Evolutionary conservation across 2,329 filamentous ascomycete species (phyloP).

Genomic region (Acrodontium crateriforme): DNA sequence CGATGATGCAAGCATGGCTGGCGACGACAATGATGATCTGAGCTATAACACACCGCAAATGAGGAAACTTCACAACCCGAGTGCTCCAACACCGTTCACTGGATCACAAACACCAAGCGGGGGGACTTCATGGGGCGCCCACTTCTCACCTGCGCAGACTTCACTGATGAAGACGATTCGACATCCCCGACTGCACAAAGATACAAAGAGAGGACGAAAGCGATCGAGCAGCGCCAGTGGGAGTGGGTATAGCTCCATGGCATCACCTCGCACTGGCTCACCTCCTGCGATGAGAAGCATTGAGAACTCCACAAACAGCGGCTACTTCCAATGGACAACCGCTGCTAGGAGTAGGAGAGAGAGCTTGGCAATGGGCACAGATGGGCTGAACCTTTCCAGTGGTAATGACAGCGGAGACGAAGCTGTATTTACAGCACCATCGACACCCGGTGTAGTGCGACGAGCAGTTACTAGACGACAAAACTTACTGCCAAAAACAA

Average conservation of each 20-base stretch:
- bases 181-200: constrained; percentile 42
- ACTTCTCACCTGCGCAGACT: constrained; percentile 18
- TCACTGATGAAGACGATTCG: constrained; percentile 69
- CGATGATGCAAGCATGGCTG: constrained; percentile 34
- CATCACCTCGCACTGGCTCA: constrained; percentile 58
- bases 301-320: constrained; percentile 33
- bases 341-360: constrained; percentile 50
- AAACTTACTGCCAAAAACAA: constrained; percentile 88
- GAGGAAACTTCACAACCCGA: constrained; percentile 40
- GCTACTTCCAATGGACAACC: constrained; percentile 17
- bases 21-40: constrained; percentile 45
- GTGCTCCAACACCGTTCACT: constrained; percentile 32
- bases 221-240: constrained; percentile 49
- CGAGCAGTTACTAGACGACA: constrained; percentile 74
- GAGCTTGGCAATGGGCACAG: constrained; percentile 80
- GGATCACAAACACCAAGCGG: constrained; percentile 32
- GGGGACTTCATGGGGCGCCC: constrained; percentile 20
- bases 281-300: constrained; percentile 51
- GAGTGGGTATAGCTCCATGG: constrained; percentile 55
- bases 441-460: constrained; percentile 61
- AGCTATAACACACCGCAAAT: constrained; percentile 75
- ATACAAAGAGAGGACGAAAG: constrained; percentile 40
- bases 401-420: constrained; percentile 70
- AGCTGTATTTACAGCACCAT: constrained; percentile 31
- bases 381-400: constrained; percentile 68